These are phyloP conservation scores for Vaucheria bursata DNA, from an alignment of 352 stramenopile species.

Conservation along the genomic window DNA sequence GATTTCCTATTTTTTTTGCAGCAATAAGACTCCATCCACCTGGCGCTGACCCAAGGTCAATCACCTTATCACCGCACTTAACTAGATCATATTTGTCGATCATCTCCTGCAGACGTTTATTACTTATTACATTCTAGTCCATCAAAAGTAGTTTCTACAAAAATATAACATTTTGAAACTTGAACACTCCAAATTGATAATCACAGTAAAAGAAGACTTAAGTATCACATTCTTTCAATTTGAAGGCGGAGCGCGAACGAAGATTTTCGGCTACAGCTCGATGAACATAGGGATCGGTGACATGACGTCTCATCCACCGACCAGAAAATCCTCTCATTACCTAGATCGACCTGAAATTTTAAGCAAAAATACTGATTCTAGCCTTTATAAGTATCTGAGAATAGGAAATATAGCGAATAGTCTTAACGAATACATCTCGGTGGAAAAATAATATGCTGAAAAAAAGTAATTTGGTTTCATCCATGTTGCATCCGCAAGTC, in stretches of 20 bases:
- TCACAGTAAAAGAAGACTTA: too few species aligned
- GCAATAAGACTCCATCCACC: constrained; percentile 1
- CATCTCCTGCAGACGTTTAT: background rate
- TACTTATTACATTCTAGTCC: background rate
- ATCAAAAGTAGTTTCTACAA: background rate
- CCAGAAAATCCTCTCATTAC: background rate
- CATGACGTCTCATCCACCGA: constrained; percentile 1
- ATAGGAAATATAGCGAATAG: too few species aligned
- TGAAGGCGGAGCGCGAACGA: background rate
- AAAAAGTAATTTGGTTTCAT: too few species aligned
- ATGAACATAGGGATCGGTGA: constrained; percentile 2
- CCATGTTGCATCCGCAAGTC: too few species aligned
- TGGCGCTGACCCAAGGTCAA: constrained; percentile 4
- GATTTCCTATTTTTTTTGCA: background rate
- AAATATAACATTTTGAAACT: background rate
- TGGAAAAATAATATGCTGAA: too few species aligned
- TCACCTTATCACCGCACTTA: background rate
- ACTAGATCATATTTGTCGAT: background rate
- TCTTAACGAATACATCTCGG: too few species aligned
- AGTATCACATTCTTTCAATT: background rate
- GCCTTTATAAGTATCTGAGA: too few species aligned
- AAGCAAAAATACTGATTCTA: too few species aligned
- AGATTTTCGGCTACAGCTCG: background rate
- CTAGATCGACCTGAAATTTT: too few species aligned
- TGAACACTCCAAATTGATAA: too few species aligned